A percentile compares a stretch with the other conserved stretches of the same genome.
phyloP scores from a whole-genome alignment of 345 rosid species.

The Citrus hindsii region DNA sequence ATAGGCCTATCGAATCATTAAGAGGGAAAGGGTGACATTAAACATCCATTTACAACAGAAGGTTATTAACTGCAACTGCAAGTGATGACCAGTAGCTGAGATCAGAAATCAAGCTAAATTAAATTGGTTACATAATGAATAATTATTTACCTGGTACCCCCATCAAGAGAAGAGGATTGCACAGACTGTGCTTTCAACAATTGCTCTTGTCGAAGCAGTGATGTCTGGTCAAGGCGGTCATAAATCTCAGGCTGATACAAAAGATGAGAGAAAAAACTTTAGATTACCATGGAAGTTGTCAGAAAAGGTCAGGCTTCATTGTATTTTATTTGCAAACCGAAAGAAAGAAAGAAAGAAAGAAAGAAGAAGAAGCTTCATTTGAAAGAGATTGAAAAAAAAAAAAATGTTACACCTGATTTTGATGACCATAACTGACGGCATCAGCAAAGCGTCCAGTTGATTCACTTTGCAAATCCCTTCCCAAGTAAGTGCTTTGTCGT shows the following conservation, averaged over 20 bases:
- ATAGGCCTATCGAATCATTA: slow-evolving; percentile 8
- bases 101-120: slow-evolving; percentile 12
- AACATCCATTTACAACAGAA: slow-evolving; percentile 10
- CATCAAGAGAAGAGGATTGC: slow-evolving; percentile 70
- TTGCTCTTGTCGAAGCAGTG: slow-evolving; percentile 82
- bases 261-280: slow-evolving; percentile 7
- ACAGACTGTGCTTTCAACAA: slow-evolving; percentile 65
- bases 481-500: slow-evolving; percentile 54
- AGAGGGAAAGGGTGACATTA: slow-evolving; percentile 30
- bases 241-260: slow-evolving; percentile 60
- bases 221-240: slow-evolving; percentile 75
- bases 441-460: slow-evolving; percentile 65
- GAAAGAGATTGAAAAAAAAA: background rate
- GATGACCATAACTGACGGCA: slow-evolving; percentile 63
- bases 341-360: background rate
- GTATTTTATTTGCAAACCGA: background rate
- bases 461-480: slow-evolving; percentile 78
- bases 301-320: background rate
- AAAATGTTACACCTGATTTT: slow-evolving; percentile 59
- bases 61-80: background rate
- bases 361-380: background rate
- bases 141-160: slow-evolving; percentile 64
- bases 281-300: background rate
- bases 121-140: slow-evolving; percentile 4
- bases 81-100: background rate